Evolutionary conservation across 805 yeast genomes (phyloP).

Genomic region (Candida ortonii): DNA sequence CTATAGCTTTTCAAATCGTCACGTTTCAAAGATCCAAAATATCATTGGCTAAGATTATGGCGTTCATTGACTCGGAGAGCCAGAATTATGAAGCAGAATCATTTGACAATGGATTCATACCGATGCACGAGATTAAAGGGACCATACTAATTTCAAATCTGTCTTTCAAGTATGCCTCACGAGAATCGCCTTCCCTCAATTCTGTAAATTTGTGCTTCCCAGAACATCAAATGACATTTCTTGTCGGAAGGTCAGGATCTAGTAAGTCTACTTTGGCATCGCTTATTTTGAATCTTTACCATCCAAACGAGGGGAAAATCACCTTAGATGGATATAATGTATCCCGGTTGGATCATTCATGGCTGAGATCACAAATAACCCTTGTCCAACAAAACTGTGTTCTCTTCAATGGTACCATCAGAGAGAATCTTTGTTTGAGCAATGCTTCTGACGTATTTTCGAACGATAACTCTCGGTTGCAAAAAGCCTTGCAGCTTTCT

Average conservation of each 20-base stretch:
- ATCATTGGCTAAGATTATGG: constrained; percentile 52
- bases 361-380: constrained; percentile 64
- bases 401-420: constrained; percentile 61
- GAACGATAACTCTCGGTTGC: constrained; percentile 24
- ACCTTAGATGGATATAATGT: constrained; percentile 53
- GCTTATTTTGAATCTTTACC: constrained; percentile 60
- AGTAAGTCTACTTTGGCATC: constrained; percentile 85
- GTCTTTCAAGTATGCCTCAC: constrained; percentile 59
- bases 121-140: constrained; percentile 39
- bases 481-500: constrained; percentile 52
- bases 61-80: constrained; percentile 31
- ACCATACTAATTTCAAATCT: constrained; percentile 54
- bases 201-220: constrained; percentile 45
- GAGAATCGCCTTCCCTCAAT: constrained; percentile 48
- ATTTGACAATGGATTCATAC: constrained; percentile 15
- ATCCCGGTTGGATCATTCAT: constrained; percentile 38
- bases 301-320: constrained; percentile 53
- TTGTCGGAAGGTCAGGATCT: constrained; percentile 87
- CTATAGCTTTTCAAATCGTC: constrained; percentile 55
- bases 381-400: constrained; percentile 71
- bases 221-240: constrained; percentile 49
- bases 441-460: too few relatives aligned
- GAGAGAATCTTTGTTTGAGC: constrained; percentile 52
- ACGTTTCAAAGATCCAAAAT: constrained; percentile 69
- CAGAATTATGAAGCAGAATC: constrained; percentile 1